Evolutionary conservation across 371 early-diverging fungal genomes (phyloP), one percentile per base, ranked within the genome.

Genomic region (Saksenaea oblongispora): DNA sequence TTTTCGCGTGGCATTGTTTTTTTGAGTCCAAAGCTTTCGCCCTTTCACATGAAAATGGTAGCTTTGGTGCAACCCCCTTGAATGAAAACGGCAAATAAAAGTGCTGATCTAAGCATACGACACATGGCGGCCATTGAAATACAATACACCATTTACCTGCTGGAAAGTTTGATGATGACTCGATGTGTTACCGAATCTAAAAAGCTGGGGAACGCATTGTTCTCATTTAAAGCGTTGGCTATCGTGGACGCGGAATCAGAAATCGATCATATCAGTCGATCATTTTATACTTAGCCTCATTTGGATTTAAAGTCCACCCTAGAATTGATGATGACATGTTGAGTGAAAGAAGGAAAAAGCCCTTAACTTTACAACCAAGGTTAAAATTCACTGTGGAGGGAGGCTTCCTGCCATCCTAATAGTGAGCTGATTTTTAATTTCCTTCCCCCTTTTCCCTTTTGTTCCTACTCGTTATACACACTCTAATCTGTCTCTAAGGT

Each of bases 261-360:
- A 47, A 47, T 47, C 51, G 51, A 47, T 47, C 51, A 47, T 47
- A 47, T 47, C 51, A 47, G 51, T 47, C 51, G 51, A 47, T 47
- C 51, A 47, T 47, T 47, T 47, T 22, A 11, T 17, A 22, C 51
- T 47, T 47, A 47, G 51, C 51, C 51, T 11, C 22, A 18, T 47
- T 47, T 47, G 22, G 22, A 47, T 47, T 17, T 8, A 47, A 47
- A 26, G 51, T 22, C 51, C 51, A 22, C 51, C 31, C 2, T 31
- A 31, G 4, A 17, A 47, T 47, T 47, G 22, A 47, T 22, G 51
- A 47, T 47, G 51, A 47, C 51, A 47, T 18, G 22, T 22, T n/a
- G n/a, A 31, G 31, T 4, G 31, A 31, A 31, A 31, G 31, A 47
- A 47, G 24, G 31, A 31, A 31, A 31, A 7, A 47, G 22, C 8